Conservation (phyloP, 208 protist genomes). For the Leishmania tarentolae region DNA sequence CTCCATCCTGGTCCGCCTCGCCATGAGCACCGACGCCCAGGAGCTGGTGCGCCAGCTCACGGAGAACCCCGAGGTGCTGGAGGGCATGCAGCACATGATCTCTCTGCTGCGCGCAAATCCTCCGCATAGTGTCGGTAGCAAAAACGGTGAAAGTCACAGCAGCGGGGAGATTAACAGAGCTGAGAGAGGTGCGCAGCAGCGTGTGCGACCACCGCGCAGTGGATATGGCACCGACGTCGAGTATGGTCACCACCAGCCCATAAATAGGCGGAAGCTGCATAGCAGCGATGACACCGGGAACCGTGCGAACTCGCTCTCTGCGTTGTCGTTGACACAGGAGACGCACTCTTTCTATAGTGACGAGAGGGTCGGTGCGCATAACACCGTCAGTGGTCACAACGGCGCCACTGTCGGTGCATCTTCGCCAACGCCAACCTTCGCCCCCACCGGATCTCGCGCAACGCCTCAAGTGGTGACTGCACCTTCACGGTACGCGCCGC, state of each 20-base stretch:
- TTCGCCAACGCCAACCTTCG: not conserved
- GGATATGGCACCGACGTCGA: conserved; percentile 3
- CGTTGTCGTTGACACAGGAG: conserved; percentile 5
- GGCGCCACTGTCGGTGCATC: not conserved
- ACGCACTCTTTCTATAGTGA: not conserved
- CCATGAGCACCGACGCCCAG: conserved; percentile 53
- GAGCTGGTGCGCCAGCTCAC: conserved; percentile 70
- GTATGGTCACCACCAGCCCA: not conserved
- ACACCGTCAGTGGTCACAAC: not conserved
- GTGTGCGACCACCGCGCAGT: conserved; percentile 17
- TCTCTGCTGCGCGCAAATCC: conserved; percentile 39
- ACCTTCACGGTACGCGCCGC: not conserved
- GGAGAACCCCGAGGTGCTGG: conserved; percentile 64
- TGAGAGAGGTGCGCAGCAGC: not conserved
- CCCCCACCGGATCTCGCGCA: not conserved
- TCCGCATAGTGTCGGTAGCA: not conserved
- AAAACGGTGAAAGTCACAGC: not conserved
- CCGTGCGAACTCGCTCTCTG: not conserved
- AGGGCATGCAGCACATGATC: conserved; percentile 64
- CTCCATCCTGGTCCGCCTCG: not conserved
- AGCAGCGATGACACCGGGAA: not conserved
- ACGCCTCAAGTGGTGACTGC: not conserved
- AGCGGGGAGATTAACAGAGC: not conserved
- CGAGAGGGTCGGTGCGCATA: not conserved
- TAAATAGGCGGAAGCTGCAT: not conserved